Evolutionary conservation across 78 protist species (phyloP), one percentile per base, ranked within the genome.

Genomic region (Guillardia theta): DNA sequence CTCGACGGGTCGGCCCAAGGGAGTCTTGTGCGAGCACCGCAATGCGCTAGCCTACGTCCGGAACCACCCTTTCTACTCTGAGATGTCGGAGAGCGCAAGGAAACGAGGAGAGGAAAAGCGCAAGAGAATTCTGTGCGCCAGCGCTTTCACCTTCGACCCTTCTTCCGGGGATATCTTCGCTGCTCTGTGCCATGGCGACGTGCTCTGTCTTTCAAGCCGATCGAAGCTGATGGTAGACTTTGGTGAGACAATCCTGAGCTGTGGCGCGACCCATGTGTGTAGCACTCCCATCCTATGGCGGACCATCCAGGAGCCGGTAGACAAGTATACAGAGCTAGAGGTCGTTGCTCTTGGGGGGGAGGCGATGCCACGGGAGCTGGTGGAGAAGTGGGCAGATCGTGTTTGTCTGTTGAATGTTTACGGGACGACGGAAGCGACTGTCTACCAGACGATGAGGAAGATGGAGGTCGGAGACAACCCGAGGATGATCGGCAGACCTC

Each of bases 11-110:
- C 0, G 21, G 53, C 90, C 90, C 2, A 80, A 80, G 53, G 90
- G 90, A 1, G 90, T 80, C 44, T 37, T 80, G 53, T 80, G 90
- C 90, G 53, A 80, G 50, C 90, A 80, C 90, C 90, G 90, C 24
- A n/a, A 19, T 48, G 53, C 48, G 1, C 37, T 80, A 10, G 48
- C n/a, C 53, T 80, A 80, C 50, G 33, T 80, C 30, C 45, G 53
- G 37, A 24, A 12, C 41, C 83, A 70, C 41, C 83, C 83, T 43
- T 70, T 70, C 83, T 24, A 1, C 27, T 58, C 6, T 58, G 70
- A 58, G 27, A 30, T 24, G 27, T 8, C 39, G 6, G 70, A 30
- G 70, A 0, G 70, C 39, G 2, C 27, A 24, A 58, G 70, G 70
- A 8, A 30, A 30, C 1, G 0, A 3, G 87, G 90, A 39, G 48